Base-by-base conservation (phyloP, 257 asterid genomes). In the Fraxinus cuspidata region DNA sequence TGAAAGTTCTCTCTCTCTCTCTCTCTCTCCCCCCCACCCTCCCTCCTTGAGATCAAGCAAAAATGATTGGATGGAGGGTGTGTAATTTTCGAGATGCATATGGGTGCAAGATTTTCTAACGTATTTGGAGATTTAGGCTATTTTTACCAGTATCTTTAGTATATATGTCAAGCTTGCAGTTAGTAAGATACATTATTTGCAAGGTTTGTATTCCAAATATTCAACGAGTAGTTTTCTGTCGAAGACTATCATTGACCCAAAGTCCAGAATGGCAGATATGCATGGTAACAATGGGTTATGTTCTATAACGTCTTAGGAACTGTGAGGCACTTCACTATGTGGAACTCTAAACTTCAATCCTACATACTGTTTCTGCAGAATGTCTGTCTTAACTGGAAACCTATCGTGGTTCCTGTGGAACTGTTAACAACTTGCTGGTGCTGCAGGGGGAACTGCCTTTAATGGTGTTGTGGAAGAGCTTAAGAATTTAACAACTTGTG, bases 381-480 rank as follows among this genome's bases (percentile, higher is more conserved):
- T 67, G 31, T 40, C 7, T 65, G 11, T 64, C 49, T 70, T 25
- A 64, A 31, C 13, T 63, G 53, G 28, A 63, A 75, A 21, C 42
- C 42, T 78, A 11, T 60, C 27, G 40, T 76, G n/a, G 51, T 42
- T 27, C 77, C 40, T 37, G 5, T 42, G 37, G 40, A 31, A 74
- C 74, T 75, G 75, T 73, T 73, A 68, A 79, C 31, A 72, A 38
- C 49, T 74, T 58, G 78, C 75, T 85, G 77, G 84, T 66, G 66
- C 64, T 82, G 83, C 90, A 95, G 99, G 99, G 81, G 99, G 99
- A 81, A 95, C 99, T 69, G 99, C 97, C 47, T 95, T 95, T 81
- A 95, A 95, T 87, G 96, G 99, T 81, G 97, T 95, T 47, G 96
- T 90, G 38, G 99, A 93, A 90, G 99, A 93, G 90, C 93, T 95